Evolutionary conservation across 2,329 filamentous ascomycete genomes (phyloP).

Genomic region (Metarhizium album): DNA sequence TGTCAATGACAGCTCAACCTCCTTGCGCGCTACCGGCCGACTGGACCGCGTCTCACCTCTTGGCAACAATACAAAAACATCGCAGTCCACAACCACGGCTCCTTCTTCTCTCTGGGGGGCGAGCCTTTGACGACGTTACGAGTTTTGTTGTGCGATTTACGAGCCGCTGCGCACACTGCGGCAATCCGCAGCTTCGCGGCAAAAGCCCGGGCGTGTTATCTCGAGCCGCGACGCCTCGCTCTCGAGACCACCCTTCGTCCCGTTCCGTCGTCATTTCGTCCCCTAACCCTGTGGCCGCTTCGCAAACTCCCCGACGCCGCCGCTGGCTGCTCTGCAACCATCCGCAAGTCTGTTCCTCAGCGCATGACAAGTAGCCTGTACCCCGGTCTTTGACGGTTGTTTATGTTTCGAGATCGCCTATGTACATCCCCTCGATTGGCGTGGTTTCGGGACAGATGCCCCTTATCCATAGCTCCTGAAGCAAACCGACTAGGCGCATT

Average conservation of each 20-base stretch:
- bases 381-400: constrained; percentile 7
- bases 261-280: neutral
- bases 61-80: neutral
- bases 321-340: neutral
- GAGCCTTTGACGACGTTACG: constrained; percentile 2
- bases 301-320: neutral
- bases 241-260: neutral
- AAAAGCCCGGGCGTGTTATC: neutral
- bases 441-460: neutral
- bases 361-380: constrained; percentile 9
- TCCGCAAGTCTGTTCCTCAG: neutral
- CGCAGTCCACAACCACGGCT: constrained; percentile 4
- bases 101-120: neutral
- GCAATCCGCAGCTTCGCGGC: neutral
- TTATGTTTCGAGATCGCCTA: neutral
- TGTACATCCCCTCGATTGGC: neutral
- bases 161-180: neutral
- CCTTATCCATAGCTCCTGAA: neutral
- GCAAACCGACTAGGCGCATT: constrained; percentile 14
- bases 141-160: neutral
- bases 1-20: neutral
- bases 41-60: neutral
- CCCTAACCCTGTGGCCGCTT: neutral
- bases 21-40: neutral
- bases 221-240: neutral